phyloP scores from a whole-genome alignment of 169 alveolate genomes.

The Plasmodium ovale region DNA sequence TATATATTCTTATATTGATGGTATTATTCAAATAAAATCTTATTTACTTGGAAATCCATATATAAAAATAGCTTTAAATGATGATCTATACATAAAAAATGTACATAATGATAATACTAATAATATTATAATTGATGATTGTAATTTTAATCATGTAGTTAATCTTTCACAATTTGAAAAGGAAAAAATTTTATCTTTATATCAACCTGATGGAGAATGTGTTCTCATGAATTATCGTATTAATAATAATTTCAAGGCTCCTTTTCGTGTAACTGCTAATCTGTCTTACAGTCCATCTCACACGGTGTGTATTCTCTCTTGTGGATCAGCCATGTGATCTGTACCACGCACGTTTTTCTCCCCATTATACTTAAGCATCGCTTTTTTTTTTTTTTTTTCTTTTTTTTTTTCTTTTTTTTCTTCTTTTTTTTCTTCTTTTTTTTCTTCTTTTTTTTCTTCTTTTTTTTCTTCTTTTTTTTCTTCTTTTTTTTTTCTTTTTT shows the following conservation, averaged over 20 bases:
- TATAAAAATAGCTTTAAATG: slow-evolving; percentile 91
- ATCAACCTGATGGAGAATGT: slow-evolving; percentile 98
- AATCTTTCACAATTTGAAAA: slow-evolving; percentile 87
- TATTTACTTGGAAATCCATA: slow-evolving; percentile 92
- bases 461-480: neutral
- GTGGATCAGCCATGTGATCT: too few species aligned
- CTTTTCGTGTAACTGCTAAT: slow-evolving; percentile 82
- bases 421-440: too few species aligned
- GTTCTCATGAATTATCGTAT: slow-evolving; percentile 96
- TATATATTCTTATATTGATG: slow-evolving; percentile 92
- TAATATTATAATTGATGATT: slow-evolving; percentile 85
- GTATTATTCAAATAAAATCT: slow-evolving; percentile 93
- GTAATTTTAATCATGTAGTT: slow-evolving; percentile 93
- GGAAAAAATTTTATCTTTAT: slow-evolving; percentile 89
- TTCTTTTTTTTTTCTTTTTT: too few species aligned
- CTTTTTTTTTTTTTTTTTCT: too few species aligned
- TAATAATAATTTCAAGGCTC: slow-evolving; percentile 83
- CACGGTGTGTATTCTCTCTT: too few species aligned
- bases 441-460: too few species aligned
- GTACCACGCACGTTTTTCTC: too few species aligned
- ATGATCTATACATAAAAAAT: slow-evolving; percentile 80
- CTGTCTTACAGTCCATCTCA: slow-evolving; percentile 31
- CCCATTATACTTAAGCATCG: too few species aligned
- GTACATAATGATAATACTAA: slow-evolving; percentile 48
- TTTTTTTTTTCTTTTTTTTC: too few species aligned